A percentile compares a stretch with the other conserved stretches of the same genome.
phyloP scores from a whole-genome alignment of 1,139 yeast genomes.

The Suhomyces terraborum region DNA sequence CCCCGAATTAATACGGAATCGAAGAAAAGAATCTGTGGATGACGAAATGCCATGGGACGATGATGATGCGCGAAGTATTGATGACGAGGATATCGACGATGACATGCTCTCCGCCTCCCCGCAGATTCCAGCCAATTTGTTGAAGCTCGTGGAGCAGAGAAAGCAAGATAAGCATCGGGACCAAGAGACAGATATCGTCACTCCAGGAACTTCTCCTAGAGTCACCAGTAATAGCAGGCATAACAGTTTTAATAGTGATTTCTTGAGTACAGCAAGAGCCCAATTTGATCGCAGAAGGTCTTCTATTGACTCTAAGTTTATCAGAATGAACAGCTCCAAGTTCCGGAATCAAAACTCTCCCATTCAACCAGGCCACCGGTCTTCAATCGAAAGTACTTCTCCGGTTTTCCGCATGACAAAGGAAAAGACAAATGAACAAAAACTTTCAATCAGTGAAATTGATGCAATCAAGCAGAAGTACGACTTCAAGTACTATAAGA shows the following conservation, averaged over 20 bases:
- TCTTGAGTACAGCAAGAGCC: slow-evolving; percentile 24
- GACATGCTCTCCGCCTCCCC: slow-evolving; percentile 63
- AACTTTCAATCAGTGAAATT: slow-evolving; percentile 22
- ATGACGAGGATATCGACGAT: slow-evolving; percentile 52
- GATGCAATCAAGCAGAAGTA: slow-evolving; percentile 26
- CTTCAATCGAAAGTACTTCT: slow-evolving; percentile 28
- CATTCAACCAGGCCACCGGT: slow-evolving; percentile 19
- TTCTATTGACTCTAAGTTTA: slow-evolving; percentile 36
- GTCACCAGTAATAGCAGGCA: slow-evolving; percentile 22
- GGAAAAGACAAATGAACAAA: slow-evolving; percentile 6
- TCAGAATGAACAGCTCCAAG: slow-evolving; percentile 27
- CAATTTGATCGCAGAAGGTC: slow-evolving; percentile 36
- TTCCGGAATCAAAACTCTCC: slow-evolving; percentile 30
- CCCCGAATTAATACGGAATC: slow-evolving; percentile 9
- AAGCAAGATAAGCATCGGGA: slow-evolving; percentile 36
- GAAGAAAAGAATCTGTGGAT: slow-evolving; percentile 20
- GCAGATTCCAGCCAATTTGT: slow-evolving; percentile 62
- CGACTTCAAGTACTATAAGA: slow-evolving; percentile 43
- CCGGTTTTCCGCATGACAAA: slow-evolving; percentile 15
- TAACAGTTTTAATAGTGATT: slow-evolving; percentile 31
- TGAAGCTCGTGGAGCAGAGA: slow-evolving; percentile 56
- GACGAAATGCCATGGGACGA: slow-evolving; percentile 16
- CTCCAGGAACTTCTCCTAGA: slow-evolving; percentile 23
- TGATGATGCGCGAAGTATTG: slow-evolving; percentile 26
- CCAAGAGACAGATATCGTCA: slow-evolving; percentile 20